Evolutionary conservation across 495 filamentous ascomycete species (phyloP).

Genomic region (Gamarada debralockiae): DNA sequence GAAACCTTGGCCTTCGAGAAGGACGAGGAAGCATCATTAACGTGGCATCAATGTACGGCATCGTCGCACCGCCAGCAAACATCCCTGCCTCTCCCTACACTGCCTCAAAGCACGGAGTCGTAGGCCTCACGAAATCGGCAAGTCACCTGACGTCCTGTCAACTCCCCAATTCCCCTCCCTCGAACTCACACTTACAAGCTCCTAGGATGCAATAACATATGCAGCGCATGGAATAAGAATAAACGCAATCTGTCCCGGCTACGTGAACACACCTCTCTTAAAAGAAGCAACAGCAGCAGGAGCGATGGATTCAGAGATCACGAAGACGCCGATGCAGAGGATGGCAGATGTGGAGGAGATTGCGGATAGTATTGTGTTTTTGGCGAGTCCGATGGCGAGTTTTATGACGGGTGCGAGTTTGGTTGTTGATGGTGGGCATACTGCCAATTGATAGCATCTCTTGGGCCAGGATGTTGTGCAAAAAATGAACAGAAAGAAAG

Average conservation of each 20-base stretch:
- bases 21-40: slow-evolving; percentile 64
- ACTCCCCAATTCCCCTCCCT: not conserved
- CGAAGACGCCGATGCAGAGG: slow-evolving; percentile 29
- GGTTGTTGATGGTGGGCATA: slow-evolving; percentile 20
- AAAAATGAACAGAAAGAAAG: too few relatives aligned
- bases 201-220: slow-evolving; percentile 39
- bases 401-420: slow-evolving; percentile 34
- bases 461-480: too few relatives aligned
- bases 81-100: slow-evolving; percentile 33
- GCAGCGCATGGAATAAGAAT: slow-evolving; percentile 42
- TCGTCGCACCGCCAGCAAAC: slow-evolving; percentile 41
- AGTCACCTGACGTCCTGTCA: slow-evolving; percentile 17
- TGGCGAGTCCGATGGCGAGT: slow-evolving; percentile 36
- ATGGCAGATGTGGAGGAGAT: slow-evolving; percentile 34
- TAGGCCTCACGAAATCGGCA: slow-evolving; percentile 1
- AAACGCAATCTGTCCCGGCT: slow-evolving; percentile 47
- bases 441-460: not conserved
- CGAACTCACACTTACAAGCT: slow-evolving; percentile 33
- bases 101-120: slow-evolving; percentile 40
- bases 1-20: slow-evolving; percentile 50
- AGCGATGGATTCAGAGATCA: slow-evolving; percentile 30
- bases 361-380: slow-evolving; percentile 32
- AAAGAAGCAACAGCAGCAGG: not conserved
- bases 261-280: slow-evolving; percentile 36
- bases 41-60: slow-evolving; percentile 60